These are phyloP conservation scores for Kappamyces sp. DNA, from an alignment of 192 early-diverging fungal genomes.

Conservation along the genomic window DNA sequence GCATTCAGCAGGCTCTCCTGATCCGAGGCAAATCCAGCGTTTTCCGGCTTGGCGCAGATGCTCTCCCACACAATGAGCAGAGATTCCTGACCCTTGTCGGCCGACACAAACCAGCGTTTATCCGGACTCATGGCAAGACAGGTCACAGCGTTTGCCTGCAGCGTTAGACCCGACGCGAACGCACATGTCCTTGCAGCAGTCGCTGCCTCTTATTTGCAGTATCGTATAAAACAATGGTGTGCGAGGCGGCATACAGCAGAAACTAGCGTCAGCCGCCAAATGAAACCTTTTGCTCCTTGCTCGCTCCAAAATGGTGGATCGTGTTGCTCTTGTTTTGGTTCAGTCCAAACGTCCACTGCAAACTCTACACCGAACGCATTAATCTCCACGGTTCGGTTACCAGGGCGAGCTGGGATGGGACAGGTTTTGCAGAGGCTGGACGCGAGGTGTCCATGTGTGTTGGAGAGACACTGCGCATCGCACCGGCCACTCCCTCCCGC, in stretches of 20 bases:
- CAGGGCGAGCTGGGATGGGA: too few species aligned
- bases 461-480: too few species aligned
- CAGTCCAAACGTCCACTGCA: constrained; percentile 45
- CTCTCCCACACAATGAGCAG: constrained; percentile 57
- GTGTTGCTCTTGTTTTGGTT: constrained; percentile 29
- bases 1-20: constrained; percentile 19
- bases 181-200: constrained; percentile 51
- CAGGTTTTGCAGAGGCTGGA: too few species aligned
- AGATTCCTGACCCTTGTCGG: constrained; percentile 42
- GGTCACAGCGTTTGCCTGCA: constrained; percentile 43
- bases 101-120: constrained; percentile 46
- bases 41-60: constrained; percentile 12
- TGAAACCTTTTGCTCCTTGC: constrained; percentile 19
- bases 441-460: too few species aligned
- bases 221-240: constrained; percentile 51
- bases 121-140: constrained; percentile 29
- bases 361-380: constrained; percentile 14
- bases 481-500: too few species aligned
- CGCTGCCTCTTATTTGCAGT: constrained; percentile 35
- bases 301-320: constrained; percentile 30
- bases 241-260: constrained; percentile 46
- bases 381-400: too few species aligned
- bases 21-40: neutral
- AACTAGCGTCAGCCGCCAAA: constrained; percentile 20
- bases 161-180: neutral